Evolutionary conservation across 2,329 filamentous ascomycete species (phyloP).

Genomic region (Nigrograna mackinnonii): DNA sequence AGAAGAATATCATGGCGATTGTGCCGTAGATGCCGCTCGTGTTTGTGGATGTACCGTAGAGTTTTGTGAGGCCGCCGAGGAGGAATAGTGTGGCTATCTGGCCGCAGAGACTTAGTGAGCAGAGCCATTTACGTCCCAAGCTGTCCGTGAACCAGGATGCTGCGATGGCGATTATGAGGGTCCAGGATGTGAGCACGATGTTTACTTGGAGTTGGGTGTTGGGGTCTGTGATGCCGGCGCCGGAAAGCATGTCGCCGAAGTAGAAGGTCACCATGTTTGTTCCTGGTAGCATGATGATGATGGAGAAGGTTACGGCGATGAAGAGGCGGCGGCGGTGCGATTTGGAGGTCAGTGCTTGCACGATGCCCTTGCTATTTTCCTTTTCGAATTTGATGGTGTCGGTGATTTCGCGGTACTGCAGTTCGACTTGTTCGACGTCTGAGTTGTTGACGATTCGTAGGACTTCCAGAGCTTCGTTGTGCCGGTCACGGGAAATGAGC

Average conservation of each 20-base stretch:
- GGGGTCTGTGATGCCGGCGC: too few relatives aligned
- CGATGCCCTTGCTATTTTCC: constrained; percentile 9
- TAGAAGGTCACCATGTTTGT: constrained; percentile 3
- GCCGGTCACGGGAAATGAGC: constrained; percentile 57
- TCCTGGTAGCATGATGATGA: constrained; percentile 42
- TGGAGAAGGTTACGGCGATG: constrained; percentile 30
- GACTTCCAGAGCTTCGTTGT: constrained; percentile 56
- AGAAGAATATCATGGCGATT: constrained; percentile 37
- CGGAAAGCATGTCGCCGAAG: constrained; percentile 1
- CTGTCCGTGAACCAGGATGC: constrained; percentile 33
- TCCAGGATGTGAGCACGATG: constrained; percentile 27
- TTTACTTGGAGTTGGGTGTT: constrained; percentile 23
- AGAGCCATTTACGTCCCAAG: constrained; percentile 16
- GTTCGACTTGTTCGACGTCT: constrained; percentile 23
- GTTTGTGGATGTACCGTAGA: too few relatives aligned
- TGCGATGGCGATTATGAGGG: constrained; percentile 18
- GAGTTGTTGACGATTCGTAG: constrained; percentile 60
- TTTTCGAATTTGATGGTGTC: constrained; percentile 9
- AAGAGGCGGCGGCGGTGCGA: constrained; percentile 19
- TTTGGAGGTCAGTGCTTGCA: constrained; percentile 5
- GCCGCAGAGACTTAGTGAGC: too few relatives aligned
- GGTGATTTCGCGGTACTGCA: constrained; percentile 38
- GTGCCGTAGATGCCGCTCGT: constrained; percentile 11
- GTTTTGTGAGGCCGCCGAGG: not conserved
- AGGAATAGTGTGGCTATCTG: not conserved